Base-by-base conservation (phyloP, 352 stramenopile species). In the Phytophthora ohioensis region DNA sequence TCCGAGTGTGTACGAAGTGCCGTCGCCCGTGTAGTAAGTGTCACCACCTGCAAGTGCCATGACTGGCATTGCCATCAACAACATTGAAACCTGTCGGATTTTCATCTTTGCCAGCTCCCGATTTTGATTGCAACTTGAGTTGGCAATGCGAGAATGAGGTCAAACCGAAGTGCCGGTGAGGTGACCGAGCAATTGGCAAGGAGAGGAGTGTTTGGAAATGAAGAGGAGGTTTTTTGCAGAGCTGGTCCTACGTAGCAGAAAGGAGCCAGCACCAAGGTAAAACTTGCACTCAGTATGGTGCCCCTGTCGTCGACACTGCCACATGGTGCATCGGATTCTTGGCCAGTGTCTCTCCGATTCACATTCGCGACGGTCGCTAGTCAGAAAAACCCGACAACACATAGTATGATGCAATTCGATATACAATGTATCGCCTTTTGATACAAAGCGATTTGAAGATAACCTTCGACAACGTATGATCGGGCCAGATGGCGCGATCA, bases 1-100 rank as follows among this genome's bases (percentile, higher is more conserved):
- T n/a, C 61, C 64, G 3, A 91, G 78, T n/a, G 69, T 81, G 70
- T 91, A 90, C 27, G 75, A 72, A 9, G 83, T 91, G 69, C 75
- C 80, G 7, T 87, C 77, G 8, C 83, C 83, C 0, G 63, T 73
- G 57, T 72, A 88, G 61, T 83, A 84, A 5, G 43, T 51, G 43
- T 77, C 62, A 3, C 32, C 68, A 8, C 42, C 41, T 17, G 62
- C 56, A 46, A 73, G 12, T 4, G 54, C 58, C 35, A 78, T 27
- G 2, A 60, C 64, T 11, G 64, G 51, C 60, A 67, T 30, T 12
- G 17, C 39, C 10, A 46, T 31, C 11, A 46, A 3, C 35, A 72
- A 42, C 13, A 56, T 10, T 21, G 4, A 52, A 55, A 58, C 8
- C 49, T 70, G 41, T 56, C 49, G 62, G 52, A 69, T 45, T 52